phyloP scores from a whole-genome alignment of 2,329 filamentous ascomycete species.

The Exserohilum rostratum region DNA sequence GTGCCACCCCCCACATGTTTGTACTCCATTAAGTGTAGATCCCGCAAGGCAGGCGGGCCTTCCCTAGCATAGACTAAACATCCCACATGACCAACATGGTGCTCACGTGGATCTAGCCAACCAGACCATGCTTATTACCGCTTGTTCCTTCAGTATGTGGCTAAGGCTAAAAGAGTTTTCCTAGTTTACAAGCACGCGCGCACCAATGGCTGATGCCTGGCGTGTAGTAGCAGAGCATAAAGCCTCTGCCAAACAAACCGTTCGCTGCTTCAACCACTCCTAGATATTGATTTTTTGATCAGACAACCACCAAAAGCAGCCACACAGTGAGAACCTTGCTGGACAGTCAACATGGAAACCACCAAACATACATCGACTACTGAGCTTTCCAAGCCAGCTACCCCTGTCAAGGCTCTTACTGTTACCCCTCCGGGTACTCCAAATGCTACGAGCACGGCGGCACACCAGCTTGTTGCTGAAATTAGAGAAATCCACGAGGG shows the following conservation, averaged over 20 bases:
- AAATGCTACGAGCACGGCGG: conserved; percentile 18
- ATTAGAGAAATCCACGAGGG: conserved; percentile 26
- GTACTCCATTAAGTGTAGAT: conserved; percentile 9
- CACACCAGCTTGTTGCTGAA: conserved; percentile 28
- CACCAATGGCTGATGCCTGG: not conserved
- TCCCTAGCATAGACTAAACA: conserved; percentile 6
- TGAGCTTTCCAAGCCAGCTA: not conserved
- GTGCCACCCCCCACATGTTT: not conserved
- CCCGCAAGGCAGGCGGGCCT: conserved; percentile 2
- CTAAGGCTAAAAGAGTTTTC: conserved; percentile 10
- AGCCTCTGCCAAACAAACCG: not conserved
- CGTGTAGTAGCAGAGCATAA: not conserved
- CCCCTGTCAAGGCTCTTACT: not conserved
- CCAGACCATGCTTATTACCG: conserved; percentile 16
- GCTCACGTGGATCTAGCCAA: conserved; percentile 26
- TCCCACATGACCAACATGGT: conserved; percentile 33
- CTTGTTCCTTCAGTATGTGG: conserved; percentile 4
- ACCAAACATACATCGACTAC: not conserved
- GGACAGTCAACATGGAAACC: not conserved
- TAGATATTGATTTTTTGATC: not conserved
- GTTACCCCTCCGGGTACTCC: conserved; percentile 35
- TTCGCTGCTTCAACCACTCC: not conserved
- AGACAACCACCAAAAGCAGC: not conserved
- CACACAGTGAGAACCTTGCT: not conserved
- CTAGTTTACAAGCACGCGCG: conserved; percentile 2